A percentile compares a stretch with the other conserved stretches of the same genome.
These are phyloP conservation scores for Aspergillus nanangensis DNA, from an alignment of 495 filamentous ascomycete species.

Conservation along the genomic window DNA sequence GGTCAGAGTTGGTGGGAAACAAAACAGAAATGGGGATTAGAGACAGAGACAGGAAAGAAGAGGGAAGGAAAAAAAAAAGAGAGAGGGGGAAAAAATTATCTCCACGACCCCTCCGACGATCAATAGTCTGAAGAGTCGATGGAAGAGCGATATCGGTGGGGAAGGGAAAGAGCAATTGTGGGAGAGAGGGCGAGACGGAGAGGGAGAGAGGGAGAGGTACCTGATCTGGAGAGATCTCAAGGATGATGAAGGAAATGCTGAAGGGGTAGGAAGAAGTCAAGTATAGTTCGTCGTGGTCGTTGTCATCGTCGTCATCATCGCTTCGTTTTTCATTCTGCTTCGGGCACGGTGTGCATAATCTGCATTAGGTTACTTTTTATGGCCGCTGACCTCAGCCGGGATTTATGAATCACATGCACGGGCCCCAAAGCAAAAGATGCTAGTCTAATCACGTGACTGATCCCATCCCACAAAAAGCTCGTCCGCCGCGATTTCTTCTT, in stretches of 20 bases:
- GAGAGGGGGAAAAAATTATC: conserved; percentile 2
- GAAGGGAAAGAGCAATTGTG: not conserved
- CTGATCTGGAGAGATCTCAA: not conserved
- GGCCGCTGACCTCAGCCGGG: conserved; percentile 2
- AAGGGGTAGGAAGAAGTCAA: too few relatives aligned
- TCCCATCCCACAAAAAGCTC: conserved; percentile 10
- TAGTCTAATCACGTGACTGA: conserved; percentile 12
- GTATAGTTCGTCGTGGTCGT: too few relatives aligned
- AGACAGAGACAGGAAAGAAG: not conserved
- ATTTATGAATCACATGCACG: too few relatives aligned
- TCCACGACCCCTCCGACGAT: conserved; percentile 1
- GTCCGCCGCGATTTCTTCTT: conserved; percentile 12
- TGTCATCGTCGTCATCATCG: too few relatives aligned
- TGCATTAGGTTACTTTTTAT: too few relatives aligned
- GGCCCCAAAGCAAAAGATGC: not conserved
- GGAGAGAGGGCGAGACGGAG: not conserved
- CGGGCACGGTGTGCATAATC: too few relatives aligned
- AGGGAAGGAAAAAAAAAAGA: not conserved
- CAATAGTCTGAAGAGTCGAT: not conserved
- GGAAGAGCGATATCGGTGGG: not conserved
- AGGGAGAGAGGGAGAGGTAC: not conserved
- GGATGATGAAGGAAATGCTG: not conserved
- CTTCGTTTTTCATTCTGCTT: too few relatives aligned
- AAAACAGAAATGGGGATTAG: not conserved
- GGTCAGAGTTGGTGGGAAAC: not conserved